Percentiles rank a stretch among this genome's conserved stretches.
Conservation (phyloP, 305 asterid species). For the Fraxinus baroniana region DNA sequence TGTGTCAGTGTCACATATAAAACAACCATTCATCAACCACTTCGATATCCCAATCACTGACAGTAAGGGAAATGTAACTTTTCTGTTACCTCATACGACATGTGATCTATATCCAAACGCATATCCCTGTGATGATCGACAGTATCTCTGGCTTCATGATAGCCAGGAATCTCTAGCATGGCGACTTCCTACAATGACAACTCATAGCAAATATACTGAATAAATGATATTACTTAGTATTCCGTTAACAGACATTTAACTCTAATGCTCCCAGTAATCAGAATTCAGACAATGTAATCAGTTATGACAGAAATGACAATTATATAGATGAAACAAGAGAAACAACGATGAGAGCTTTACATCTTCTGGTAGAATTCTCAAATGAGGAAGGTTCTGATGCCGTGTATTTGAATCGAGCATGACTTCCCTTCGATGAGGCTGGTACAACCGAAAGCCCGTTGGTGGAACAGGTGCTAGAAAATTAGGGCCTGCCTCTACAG, state of each 20-base stretch:
- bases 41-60: not conserved
- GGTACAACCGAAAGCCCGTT: conserved; percentile 53
- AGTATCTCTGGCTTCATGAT: conserved; percentile 53
- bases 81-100: conserved; percentile 36
- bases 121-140: conserved; percentile 79
- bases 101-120: conserved; percentile 54
- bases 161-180: conserved; percentile 71
- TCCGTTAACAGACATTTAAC: not conserved
- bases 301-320: conserved; percentile 3
- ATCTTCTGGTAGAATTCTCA: conserved; percentile 42
- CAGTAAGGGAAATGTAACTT: not conserved
- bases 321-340: not conserved
- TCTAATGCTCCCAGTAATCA: not conserved
- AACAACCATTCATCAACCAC: not conserved
- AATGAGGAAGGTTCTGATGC: conserved; percentile 21
- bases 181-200: conserved; percentile 64
- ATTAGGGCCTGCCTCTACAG: conserved; percentile 52
- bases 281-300: not conserved
- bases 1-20: not conserved
- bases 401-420: conserved; percentile 34
- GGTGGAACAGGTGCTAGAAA: conserved; percentile 63
- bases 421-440: conserved; percentile 67
- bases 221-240: conserved; percentile 3
- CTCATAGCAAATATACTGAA: conserved; percentile 6
- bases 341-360: conserved; percentile 31